Conservation (phyloP, 73 alveolate species). For the Chromera velia region DNA sequence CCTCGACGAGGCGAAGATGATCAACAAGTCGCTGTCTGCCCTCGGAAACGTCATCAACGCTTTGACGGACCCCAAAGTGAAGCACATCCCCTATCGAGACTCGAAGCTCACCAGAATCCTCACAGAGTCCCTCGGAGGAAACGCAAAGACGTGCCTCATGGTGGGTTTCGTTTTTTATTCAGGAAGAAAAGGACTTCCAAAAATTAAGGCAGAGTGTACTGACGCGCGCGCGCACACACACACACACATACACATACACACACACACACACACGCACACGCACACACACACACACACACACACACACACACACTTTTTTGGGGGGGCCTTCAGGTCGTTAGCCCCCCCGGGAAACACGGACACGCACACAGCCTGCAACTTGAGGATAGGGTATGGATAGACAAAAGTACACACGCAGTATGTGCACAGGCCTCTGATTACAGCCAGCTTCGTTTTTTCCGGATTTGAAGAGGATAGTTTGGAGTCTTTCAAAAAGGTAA, state of each 20-base stretch:
- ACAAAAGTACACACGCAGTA: too few species aligned
- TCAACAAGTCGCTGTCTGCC: slow-evolving; percentile 63
- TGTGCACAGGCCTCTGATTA: too few species aligned
- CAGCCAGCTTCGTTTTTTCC: too few species aligned
- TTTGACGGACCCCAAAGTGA: slow-evolving; percentile 54
- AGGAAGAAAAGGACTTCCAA: background rate
- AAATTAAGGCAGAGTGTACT: background rate
- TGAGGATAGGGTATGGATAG: slow-evolving; percentile 54
- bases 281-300: background rate
- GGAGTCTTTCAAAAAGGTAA: too few species aligned
- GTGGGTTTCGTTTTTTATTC: background rate
- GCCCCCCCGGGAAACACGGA: background rate
- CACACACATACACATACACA: background rate
- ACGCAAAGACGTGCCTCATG: background rate
- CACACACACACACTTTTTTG: background rate
- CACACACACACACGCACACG: too few species aligned
- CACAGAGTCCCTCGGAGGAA: background rate
- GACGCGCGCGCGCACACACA: background rate
- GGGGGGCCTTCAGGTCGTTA: background rate
- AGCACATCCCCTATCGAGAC: slow-evolving; percentile 59
- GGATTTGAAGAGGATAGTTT: too few species aligned
- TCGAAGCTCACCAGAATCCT: slow-evolving; percentile 39
- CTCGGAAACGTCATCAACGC: slow-evolving; percentile 71
- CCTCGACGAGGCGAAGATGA: slow-evolving; percentile 68
- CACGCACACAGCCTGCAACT: slow-evolving; percentile 51